These are phyloP conservation scores for Powellomyces hirtus DNA, from an alignment of 192 early-diverging fungal genomes.

Conservation along the genomic window DNA sequence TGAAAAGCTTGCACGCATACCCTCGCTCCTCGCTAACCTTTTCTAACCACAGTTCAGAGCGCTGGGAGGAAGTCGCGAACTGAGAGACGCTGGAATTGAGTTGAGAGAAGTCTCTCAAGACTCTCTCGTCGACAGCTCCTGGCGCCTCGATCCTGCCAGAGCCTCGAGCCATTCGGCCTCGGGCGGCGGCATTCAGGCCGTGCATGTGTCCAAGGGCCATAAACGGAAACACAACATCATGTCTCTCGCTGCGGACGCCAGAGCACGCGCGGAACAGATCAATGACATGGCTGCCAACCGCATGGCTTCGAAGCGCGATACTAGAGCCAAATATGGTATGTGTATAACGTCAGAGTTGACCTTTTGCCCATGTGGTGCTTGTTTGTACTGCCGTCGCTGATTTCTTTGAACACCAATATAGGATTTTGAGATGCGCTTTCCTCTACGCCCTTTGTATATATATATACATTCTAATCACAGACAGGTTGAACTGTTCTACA, in stretches of 20 bases:
- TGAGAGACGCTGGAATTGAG: background rate
- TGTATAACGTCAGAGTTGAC: too few relatives aligned
- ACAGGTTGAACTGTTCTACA: too few relatives aligned
- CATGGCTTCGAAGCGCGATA: background rate
- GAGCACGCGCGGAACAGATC: background rate
- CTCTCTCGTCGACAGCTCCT: background rate
- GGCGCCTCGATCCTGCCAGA: background rate
- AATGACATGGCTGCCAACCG: slow-evolving; percentile 5
- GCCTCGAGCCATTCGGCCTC: background rate
- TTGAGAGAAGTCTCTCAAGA: slow-evolving; percentile 13
- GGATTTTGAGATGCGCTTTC: too few relatives aligned
- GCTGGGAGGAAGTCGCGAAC: background rate
- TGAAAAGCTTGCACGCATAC: too few relatives aligned
- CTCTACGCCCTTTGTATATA: too few relatives aligned
- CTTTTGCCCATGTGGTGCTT: too few relatives aligned
- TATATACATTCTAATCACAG: too few relatives aligned
- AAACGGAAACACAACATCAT: slow-evolving; percentile 33
- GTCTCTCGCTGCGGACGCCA: slow-evolving; percentile 25
- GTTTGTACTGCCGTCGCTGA: too few relatives aligned
- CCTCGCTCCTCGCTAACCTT: too few relatives aligned
- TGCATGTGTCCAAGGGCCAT: background rate
- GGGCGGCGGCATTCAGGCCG: background rate
- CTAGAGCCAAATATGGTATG: slow-evolving; percentile 46
- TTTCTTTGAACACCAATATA: too few relatives aligned
- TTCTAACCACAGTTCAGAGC: slow-evolving; percentile 1